Evolutionary conservation across 2,329 filamentous ascomycete genomes (phyloP).

Genomic region (Acarospora socialis): DNA sequence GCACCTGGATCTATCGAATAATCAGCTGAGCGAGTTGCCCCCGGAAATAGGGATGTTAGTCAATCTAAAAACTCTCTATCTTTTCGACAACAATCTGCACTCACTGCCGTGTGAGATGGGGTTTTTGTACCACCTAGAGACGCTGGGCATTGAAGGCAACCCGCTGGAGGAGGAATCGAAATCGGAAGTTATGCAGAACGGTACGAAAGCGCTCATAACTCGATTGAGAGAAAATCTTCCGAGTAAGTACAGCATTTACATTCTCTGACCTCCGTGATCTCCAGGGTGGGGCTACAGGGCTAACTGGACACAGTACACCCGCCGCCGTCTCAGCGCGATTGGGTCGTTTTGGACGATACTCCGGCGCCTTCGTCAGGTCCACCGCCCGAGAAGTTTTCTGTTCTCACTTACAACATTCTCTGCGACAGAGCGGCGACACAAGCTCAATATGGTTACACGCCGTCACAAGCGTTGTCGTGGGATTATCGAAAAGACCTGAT

Average conservation of each 20-base stretch:
- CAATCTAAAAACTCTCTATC: slow-evolving; percentile 66
- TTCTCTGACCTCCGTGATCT: slow-evolving; percentile 5
- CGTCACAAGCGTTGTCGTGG: slow-evolving; percentile 69
- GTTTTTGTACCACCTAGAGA: slow-evolving; percentile 73
- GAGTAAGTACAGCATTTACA: slow-evolving; percentile 41
- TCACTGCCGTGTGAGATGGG: slow-evolving; percentile 76
- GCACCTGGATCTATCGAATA: slow-evolving; percentile 77
- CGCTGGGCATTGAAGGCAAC: slow-evolving; percentile 86
- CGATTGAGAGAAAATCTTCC: slow-evolving; percentile 72
- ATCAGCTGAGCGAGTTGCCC: slow-evolving; percentile 68
- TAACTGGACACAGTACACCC: slow-evolving; percentile 51
- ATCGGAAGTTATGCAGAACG: slow-evolving; percentile 70
- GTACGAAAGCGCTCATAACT: slow-evolving; percentile 72
- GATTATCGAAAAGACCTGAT: slow-evolving; percentile 74
- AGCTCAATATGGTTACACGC: slow-evolving; percentile 78
- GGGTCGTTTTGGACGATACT: slow-evolving; percentile 55
- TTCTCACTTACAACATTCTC: slow-evolving; percentile 89
- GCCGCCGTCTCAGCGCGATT: slow-evolving; percentile 61
- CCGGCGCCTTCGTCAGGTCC: slow-evolving; percentile 34
- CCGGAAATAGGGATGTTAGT: slow-evolving; percentile 95
- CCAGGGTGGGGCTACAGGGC: too few relatives aligned
- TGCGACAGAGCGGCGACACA: slow-evolving; percentile 86
- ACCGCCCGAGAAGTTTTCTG: slow-evolving; percentile 54
- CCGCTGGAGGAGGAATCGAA: slow-evolving; percentile 64
- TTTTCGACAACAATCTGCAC: slow-evolving; percentile 83